Percentiles rank a stretch among this genome's conserved stretches.
Conservation (phyloP, 2,329 filamentous ascomycete species). For the Esteya vermicola region DNA sequence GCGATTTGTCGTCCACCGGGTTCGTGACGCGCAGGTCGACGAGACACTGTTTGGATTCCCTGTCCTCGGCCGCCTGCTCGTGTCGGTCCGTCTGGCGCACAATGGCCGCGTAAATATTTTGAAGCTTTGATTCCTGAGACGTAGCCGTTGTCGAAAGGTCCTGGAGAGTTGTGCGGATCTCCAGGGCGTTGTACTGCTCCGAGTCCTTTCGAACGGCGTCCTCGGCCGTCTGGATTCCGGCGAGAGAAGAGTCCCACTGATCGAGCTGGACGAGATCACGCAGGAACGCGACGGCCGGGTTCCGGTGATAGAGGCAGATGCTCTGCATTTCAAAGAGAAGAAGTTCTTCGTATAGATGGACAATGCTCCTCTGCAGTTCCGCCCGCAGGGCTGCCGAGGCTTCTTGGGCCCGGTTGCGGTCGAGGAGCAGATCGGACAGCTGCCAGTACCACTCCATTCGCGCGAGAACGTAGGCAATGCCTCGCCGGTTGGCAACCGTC, state of each 20-base stretch:
- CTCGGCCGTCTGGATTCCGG: constrained; percentile 17
- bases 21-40: constrained; percentile 6
- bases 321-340: constrained; percentile 27
- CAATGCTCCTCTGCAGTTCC: constrained; percentile 11
- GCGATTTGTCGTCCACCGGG: constrained; percentile 17
- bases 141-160: no score
- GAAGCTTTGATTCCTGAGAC: no score
- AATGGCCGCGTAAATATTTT: no score
- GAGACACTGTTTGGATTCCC: neutral
- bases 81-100: neutral
- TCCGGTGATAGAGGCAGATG: constrained; percentile 20
- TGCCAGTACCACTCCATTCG: constrained; percentile 25
- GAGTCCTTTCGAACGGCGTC: neutral
- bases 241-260: constrained; percentile 19
- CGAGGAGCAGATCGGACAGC: constrained; percentile 9
- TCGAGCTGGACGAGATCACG: constrained; percentile 17
- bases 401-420: no score
- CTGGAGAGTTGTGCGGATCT: no score
- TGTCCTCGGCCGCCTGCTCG: neutral
- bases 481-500: constrained; percentile 16
- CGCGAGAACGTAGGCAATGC: constrained; percentile 20
- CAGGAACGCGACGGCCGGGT: constrained; percentile 14
- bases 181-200: neutral
- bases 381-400: constrained; percentile 5
- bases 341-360: constrained; percentile 24